These are phyloP conservation scores for Candida takata DNA, from an alignment of 805 yeast genomes.

Conservation along the genomic window DNA sequence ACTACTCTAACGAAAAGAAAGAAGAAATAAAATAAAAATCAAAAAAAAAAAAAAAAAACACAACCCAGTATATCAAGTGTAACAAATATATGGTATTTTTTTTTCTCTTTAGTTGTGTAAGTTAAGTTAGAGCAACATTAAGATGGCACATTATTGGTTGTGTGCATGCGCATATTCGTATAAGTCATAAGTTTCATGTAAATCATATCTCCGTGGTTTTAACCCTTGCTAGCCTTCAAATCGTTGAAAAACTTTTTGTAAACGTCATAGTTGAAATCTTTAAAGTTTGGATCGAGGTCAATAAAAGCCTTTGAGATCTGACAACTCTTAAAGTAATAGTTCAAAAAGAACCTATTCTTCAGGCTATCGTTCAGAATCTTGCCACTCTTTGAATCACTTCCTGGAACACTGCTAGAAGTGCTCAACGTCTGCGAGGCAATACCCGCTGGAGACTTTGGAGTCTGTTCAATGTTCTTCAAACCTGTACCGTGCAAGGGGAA, in stretches of 20 bases:
- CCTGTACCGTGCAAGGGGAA: constrained; percentile 49
- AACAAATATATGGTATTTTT: neutral
- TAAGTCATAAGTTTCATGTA: constrained; percentile 2
- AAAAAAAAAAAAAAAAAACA: too few species aligned
- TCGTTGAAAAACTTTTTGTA: constrained; percentile 33
- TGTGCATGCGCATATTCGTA: constrained; percentile 1
- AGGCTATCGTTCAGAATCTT: constrained; percentile 18
- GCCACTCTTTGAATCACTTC: constrained; percentile 3
- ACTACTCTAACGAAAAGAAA: neutral
- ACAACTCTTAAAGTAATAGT: constrained; percentile 47
- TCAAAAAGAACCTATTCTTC: constrained; percentile 26
- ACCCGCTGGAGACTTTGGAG: constrained; percentile 17
- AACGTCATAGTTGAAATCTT: constrained; percentile 44
- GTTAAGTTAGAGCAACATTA: too few species aligned
- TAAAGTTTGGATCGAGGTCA: constrained; percentile 56
- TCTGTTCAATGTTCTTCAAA: constrained; percentile 16
- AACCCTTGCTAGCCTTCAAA: constrained; percentile 14
- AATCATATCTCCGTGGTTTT: too few species aligned
- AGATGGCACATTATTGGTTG: too few species aligned
- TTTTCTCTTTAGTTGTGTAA: neutral
- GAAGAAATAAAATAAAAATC: too few species aligned
- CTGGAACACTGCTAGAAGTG: neutral
- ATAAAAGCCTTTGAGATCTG: constrained; percentile 55
- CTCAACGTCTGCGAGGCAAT: constrained; percentile 7
- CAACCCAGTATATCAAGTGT: too few species aligned